Evolutionary conservation across 1,139 yeast species (phyloP).

Genomic region (Saccharomyces pastorianus): DNA sequence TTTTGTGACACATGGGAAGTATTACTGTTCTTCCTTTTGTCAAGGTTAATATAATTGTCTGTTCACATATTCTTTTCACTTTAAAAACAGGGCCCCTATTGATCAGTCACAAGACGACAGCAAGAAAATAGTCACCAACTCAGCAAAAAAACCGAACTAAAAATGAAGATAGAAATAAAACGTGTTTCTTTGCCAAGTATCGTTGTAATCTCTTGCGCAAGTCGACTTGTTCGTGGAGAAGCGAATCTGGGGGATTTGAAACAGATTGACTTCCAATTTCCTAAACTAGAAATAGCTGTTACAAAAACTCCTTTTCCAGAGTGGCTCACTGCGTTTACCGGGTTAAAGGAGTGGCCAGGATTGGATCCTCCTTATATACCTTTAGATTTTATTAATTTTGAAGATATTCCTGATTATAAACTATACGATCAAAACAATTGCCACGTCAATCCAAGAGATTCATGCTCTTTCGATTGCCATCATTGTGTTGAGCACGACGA

Average conservation of each 20-base stretch:
- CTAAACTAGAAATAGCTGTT: not conserved
- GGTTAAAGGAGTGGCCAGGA: constrained; percentile 74
- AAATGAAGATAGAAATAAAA: not conserved
- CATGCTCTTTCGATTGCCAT: constrained; percentile 82
- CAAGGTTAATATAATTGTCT: too few relatives aligned
- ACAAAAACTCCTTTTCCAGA: constrained; percentile 50
- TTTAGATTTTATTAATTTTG: constrained; percentile 57
- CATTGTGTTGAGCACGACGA: constrained; percentile 73
- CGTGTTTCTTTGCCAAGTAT: not conserved
- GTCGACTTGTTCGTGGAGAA: not conserved
- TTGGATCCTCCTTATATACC: constrained; percentile 82
- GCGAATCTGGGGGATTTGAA: not conserved
- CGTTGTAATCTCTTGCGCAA: not conserved
- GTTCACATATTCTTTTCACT: too few relatives aligned
- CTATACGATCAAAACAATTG: constrained; percentile 57
- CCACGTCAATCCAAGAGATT: constrained; percentile 37
- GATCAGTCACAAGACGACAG: too few relatives aligned
- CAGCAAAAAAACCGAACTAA: not conserved
- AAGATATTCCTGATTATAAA: constrained; percentile 41
- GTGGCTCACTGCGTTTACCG: constrained; percentile 74
- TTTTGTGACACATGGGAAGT: too few relatives aligned
- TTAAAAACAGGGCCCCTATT: too few relatives aligned
- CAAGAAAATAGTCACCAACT: too few relatives aligned
- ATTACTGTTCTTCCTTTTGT: too few relatives aligned
- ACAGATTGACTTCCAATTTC: not conserved